phyloP scores from a whole-genome alignment of 257 asterid species.

The Solanum bukasovii region DNA sequence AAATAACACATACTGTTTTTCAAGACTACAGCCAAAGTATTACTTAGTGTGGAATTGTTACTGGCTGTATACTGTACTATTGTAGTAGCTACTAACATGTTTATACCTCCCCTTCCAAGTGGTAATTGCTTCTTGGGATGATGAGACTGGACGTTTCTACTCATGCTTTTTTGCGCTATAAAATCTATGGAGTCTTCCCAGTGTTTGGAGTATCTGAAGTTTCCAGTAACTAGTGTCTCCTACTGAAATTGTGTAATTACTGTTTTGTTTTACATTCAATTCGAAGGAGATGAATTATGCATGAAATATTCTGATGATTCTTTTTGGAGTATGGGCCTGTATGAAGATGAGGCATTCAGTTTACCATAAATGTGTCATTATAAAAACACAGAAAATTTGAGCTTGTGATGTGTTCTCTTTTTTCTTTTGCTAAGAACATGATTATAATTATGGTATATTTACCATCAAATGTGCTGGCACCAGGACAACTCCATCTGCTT shows the following conservation, averaged over 20 bases:
- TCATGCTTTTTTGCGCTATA: neutral
- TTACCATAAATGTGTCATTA: neutral
- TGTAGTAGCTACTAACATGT: neutral
- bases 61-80: neutral
- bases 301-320: neutral
- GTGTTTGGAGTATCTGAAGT: neutral
- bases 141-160: neutral
- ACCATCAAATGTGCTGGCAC: neutral
- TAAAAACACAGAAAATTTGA: neutral
- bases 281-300: neutral
- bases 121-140: neutral
- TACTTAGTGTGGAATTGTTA: neutral
- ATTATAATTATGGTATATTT: neutral
- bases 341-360: neutral
- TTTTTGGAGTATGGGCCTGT: neutral
- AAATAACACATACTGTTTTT: neutral
- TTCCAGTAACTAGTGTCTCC: neutral
- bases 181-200: neutral
- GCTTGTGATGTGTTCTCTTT: neutral
- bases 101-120: neutral
- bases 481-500: neutral
- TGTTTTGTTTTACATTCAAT: neutral
- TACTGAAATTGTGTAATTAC: neutral
- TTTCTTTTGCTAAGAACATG: neutral
- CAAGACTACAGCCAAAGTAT: no score